These are phyloP conservation scores for Raphanus sativus DNA, from an alignment of 345 rosid genomes.

Conservation along the genomic window DNA sequence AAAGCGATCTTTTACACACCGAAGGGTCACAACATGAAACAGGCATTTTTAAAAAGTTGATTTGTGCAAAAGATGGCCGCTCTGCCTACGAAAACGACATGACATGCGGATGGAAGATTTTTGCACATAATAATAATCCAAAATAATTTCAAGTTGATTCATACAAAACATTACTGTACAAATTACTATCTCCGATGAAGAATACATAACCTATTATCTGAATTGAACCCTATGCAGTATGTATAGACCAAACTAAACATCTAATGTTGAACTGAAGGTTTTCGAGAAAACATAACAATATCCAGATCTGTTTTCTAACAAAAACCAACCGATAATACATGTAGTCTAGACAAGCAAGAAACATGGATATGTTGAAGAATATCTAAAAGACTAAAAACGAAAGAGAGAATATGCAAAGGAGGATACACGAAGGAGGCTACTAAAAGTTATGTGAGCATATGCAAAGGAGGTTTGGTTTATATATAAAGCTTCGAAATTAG, in stretches of 20 bases:
- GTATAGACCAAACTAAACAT: neutral
- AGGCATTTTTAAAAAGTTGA: constrained; percentile 15
- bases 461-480: constrained; percentile 29
- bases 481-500: constrained; percentile 33
- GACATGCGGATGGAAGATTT: constrained; percentile 43
- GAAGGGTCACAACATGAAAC: constrained; percentile 18
- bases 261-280: neutral
- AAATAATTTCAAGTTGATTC: neutral
- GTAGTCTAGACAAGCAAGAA: neutral
- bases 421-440: constrained; percentile 22
- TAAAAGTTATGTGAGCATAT: neutral
- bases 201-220: neutral
- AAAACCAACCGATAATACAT: neutral
- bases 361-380: neutral
- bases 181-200: neutral
- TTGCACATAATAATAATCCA: constrained; percentile 21
- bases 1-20: constrained; percentile 23
- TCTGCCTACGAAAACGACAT: constrained; percentile 34
- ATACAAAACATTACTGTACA: neutral
- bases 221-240: neutral
- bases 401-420: neutral
- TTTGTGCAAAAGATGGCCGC: constrained; percentile 43
- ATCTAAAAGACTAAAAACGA: neutral
- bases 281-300: neutral
- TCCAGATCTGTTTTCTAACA: neutral